phyloP scores from a whole-genome alignment of 129 eudicot genomes.

The Erigeron canadensis region DNA sequence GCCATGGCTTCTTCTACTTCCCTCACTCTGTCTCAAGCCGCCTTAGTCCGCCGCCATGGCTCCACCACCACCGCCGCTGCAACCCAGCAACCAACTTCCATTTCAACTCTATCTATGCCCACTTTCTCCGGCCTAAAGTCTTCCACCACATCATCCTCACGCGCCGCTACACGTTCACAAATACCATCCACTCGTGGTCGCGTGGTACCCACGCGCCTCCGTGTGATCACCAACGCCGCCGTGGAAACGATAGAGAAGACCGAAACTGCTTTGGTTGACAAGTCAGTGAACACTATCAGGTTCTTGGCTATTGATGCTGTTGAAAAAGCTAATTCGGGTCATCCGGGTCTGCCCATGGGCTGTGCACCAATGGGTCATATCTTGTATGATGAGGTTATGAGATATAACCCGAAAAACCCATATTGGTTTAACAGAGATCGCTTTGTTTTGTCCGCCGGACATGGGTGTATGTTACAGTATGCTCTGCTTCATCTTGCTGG shows the following conservation, averaged over 20 bases:
- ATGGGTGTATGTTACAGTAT: conserved; percentile 97
- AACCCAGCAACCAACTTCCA: conserved; percentile 37
- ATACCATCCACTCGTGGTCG: conserved; percentile 35
- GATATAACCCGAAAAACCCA: conserved; percentile 94
- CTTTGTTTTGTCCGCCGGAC: conserved; percentile 96
- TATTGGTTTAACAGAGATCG: conserved; percentile 96
- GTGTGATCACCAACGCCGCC: conserved; percentile 46
- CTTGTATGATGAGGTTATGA: conserved; percentile 94
- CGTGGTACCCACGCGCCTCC: conserved; percentile 32
- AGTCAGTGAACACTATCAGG: conserved; percentile 78
- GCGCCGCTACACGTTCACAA: conserved; percentile 25
- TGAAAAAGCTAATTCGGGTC: conserved; percentile 98
- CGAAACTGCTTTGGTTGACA: conserved; percentile 59
- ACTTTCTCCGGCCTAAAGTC: conserved; percentile 67
- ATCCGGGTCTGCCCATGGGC: conserved; percentile 98
- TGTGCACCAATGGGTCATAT: conserved; percentile 99
- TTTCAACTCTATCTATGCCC: conserved; percentile 57
- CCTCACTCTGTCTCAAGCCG: conserved; percentile 82
- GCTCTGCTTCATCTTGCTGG: conserved; percentile 97
- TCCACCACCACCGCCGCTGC: conserved; percentile 34
- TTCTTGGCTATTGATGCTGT: conserved; percentile 94
- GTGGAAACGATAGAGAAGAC: conserved; percentile 65
- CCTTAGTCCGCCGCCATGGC: conserved; percentile 64
- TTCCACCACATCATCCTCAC: conserved; percentile 36
- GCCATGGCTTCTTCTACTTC: conserved; percentile 87